Percentiles rank a stretch among this genome's conserved stretches.
These are phyloP conservation scores for Echeveria elegans DNA, from an alignment of 164 flowering plant genomes.

Conservation along the genomic window DNA sequence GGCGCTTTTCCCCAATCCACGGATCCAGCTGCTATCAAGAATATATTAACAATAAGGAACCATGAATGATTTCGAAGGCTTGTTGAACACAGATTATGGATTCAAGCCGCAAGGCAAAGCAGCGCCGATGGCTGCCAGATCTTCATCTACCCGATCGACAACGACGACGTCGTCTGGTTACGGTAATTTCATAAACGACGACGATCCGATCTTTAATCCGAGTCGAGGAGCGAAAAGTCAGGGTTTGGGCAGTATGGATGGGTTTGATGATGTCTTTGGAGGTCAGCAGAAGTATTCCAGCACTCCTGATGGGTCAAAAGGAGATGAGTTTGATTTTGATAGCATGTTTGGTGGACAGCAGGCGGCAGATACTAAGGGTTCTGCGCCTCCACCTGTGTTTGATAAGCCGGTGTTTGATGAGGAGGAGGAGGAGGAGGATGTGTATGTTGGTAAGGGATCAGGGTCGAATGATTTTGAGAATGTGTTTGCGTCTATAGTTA, in stretches of 20 bases:
- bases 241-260: not conserved
- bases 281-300: slow-evolving; percentile 31
- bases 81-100: slow-evolving; percentile 15
- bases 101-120: slow-evolving; percentile 20
- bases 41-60: not conserved
- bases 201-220: slow-evolving; percentile 8
- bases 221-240: not conserved
- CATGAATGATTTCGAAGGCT: slow-evolving; percentile 19
- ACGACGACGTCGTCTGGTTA: not conserved
- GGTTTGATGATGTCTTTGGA: slow-evolving; percentile 39
- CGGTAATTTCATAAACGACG: not conserved
- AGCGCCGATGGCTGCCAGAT: slow-evolving; percentile 14
- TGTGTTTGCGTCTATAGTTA: slow-evolving; percentile 10
- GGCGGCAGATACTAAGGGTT: not conserved
- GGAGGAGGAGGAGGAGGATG: slow-evolving; percentile 14
- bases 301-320: slow-evolving; percentile 4
- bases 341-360: slow-evolving; percentile 7
- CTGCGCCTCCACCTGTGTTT: slow-evolving; percentile 18
- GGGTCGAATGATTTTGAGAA: slow-evolving; percentile 12
- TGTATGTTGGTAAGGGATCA: slow-evolving; percentile 17
- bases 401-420: slow-evolving; percentile 26
- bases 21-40: not conserved
- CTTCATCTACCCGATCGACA: not conserved
- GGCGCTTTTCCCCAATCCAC: not conserved
- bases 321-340: slow-evolving; percentile 13